phyloP scores from a whole-genome alignment of 2,329 filamentous ascomycete genomes.

The Arthrobotrys sphaeroides region DNA sequence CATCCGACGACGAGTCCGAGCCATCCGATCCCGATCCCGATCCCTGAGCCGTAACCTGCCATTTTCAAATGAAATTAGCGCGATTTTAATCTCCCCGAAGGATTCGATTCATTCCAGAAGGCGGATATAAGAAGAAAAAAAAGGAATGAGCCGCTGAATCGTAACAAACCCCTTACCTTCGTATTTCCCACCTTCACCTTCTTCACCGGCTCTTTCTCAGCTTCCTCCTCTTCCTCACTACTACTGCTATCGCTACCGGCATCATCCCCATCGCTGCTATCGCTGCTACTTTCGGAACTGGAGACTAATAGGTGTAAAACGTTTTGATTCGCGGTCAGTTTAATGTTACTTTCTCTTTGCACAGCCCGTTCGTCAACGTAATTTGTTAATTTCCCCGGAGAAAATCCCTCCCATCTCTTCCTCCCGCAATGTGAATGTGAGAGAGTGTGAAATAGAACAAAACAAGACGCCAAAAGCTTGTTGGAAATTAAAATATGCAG shows the following conservation, averaged over 20 bases:
- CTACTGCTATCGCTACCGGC: slow-evolving; percentile 32
- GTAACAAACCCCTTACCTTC: slow-evolving; percentile 23
- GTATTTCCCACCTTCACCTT: slow-evolving; percentile 25
- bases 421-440: no score
- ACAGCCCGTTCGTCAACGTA: slow-evolving; percentile 49
- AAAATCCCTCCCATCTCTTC: not conserved
- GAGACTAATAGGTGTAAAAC: slow-evolving; percentile 39
- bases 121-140: not conserved
- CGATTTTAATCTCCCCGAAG: not conserved
- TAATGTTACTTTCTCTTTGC: slow-evolving; percentile 14
- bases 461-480: not conserved
- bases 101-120: not conserved
- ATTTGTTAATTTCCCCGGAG: slow-evolving; percentile 43
- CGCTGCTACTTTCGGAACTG: slow-evolving; percentile 49
- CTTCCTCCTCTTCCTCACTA: slow-evolving; percentile 36
- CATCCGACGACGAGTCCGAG: slow-evolving; percentile 23
- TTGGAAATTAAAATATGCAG: slow-evolving; percentile 21
- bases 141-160: not conserved
- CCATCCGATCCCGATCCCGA: slow-evolving; percentile 10
- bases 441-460: not conserved
- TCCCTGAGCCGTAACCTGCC: slow-evolving; percentile 1
- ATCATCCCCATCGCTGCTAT: slow-evolving; percentile 3
- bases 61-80: slow-evolving; percentile 19
- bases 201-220: slow-evolving; percentile 4
- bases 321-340: not conserved